phyloP scores from a whole-genome alignment of 352 stramenopile species.

The Phytophthora capsici region DNA sequence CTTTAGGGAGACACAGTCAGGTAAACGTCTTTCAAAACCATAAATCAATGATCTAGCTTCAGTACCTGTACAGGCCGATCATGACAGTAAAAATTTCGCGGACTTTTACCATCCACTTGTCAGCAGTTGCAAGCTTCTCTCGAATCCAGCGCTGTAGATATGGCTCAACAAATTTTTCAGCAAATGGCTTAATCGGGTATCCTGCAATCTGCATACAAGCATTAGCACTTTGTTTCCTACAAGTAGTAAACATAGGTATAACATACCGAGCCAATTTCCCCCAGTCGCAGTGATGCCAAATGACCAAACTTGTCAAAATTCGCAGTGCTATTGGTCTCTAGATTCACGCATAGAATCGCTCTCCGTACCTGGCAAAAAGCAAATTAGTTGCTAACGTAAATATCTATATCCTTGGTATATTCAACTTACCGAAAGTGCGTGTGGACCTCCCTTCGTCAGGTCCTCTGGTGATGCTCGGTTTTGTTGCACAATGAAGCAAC shows the following conservation, averaged over 20 bases:
- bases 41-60: background rate
- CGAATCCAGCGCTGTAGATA: constrained; percentile 84
- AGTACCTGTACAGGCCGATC: constrained; percentile 78
- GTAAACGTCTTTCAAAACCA: background rate
- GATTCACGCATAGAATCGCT: constrained; percentile 74
- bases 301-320: constrained; percentile 87
- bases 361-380: constrained; percentile 53
- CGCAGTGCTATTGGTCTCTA: constrained; percentile 62
- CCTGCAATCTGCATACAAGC: constrained; percentile 57
- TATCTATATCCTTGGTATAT: background rate
- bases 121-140: constrained; percentile 61
- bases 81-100: constrained; percentile 81
- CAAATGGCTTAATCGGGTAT: constrained; percentile 84
- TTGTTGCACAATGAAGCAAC: constrained; percentile 74
- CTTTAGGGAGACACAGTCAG: constrained; percentile 25
- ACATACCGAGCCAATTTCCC: constrained; percentile 68
- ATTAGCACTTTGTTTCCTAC: background rate
- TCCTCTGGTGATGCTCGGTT: constrained; percentile 76
- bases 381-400: constrained; percentile 1
- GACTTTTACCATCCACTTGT: constrained; percentile 62
- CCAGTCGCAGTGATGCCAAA: constrained; percentile 68
- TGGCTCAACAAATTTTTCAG: constrained; percentile 76
- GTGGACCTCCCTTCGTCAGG: constrained; percentile 62
- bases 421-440: constrained; percentile 55
- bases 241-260: background rate